phyloP scores from a whole-genome alignment of 768 basidiomycete genomes.

The Xanthoconium stramineum region DNA sequence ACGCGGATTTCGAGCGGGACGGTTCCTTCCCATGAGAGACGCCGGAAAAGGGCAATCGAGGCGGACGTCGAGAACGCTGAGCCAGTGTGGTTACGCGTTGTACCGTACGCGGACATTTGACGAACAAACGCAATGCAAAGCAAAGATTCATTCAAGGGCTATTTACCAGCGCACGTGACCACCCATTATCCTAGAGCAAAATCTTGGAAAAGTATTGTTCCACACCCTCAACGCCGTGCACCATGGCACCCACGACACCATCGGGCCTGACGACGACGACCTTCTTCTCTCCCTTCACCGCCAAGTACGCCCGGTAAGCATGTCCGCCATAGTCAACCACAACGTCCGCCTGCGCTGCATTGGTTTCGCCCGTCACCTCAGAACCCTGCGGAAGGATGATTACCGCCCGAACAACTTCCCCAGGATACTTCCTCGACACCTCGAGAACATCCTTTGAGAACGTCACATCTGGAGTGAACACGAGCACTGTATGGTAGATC shows the following conservation, averaged over 20 bases:
- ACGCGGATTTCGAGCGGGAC: constrained; percentile 88
- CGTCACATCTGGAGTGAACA: constrained; percentile 21
- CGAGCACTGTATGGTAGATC: constrained; percentile 27
- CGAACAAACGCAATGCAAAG: not conserved
- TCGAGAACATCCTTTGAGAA: constrained; percentile 7
- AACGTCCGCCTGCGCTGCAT: constrained; percentile 23
- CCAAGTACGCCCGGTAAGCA: constrained; percentile 39
- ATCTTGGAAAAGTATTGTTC: constrained; percentile 17
- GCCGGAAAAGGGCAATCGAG: constrained; percentile 79
- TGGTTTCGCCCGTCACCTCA: not conserved
- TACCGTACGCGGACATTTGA: constrained; percentile 51
- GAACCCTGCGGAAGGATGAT: constrained; percentile 13
- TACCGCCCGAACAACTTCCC: constrained; percentile 1
- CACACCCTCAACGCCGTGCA: constrained; percentile 17
- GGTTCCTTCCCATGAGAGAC: constrained; percentile 88
- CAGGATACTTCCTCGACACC: constrained; percentile 5
- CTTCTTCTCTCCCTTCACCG: constrained; percentile 26
- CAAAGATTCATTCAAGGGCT: not conserved
- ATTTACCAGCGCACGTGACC: constrained; percentile 11
- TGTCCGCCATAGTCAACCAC: constrained; percentile 37
- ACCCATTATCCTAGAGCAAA: not conserved
- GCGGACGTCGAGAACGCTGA: constrained; percentile 51
- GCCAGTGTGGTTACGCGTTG: constrained; percentile 46
- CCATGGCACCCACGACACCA: constrained; percentile 38
- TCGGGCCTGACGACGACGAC: constrained; percentile 44